These are phyloP conservation scores for Moesziomyces globuligerus DNA, from an alignment of 1,284 basidiomycete genomes.

Conservation along the genomic window DNA sequence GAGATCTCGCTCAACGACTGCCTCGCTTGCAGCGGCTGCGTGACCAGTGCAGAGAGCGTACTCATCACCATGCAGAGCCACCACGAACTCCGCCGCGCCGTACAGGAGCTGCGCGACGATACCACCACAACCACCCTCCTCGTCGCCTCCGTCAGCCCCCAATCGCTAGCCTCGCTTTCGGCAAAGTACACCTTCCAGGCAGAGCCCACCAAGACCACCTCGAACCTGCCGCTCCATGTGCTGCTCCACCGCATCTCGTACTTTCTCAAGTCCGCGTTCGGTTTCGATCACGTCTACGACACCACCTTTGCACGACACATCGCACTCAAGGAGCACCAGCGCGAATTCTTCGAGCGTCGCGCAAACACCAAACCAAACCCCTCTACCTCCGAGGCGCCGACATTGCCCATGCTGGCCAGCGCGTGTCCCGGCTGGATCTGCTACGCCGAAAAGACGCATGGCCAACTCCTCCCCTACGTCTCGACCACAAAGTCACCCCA, in stretches of 20 bases:
- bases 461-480: slow-evolving; percentile 89
- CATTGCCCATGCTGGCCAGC: slow-evolving; percentile 88
- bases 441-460: slow-evolving; percentile 96
- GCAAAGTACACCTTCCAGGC: slow-evolving; percentile 50
- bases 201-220: slow-evolving; percentile 7
- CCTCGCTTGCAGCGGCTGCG: slow-evolving; percentile 93
- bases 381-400: not conserved
- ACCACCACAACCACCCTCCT: slow-evolving; percentile 21
- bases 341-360: slow-evolving; percentile 75
- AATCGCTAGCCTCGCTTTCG: slow-evolving; percentile 82
- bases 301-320: slow-evolving; percentile 93
- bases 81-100: slow-evolving; percentile 78
- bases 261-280: slow-evolving; percentile 68
- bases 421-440: slow-evolving; percentile 99
- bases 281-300: slow-evolving; percentile 84
- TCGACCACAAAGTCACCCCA: slow-evolving; percentile 89
- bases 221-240: slow-evolving; percentile 68
- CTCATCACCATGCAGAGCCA: slow-evolving; percentile 97
- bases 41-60: slow-evolving; percentile 96
- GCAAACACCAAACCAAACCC: slow-evolving; percentile 7
- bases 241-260: slow-evolving; percentile 71
- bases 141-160: slow-evolving; percentile 74
- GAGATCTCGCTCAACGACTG: slow-evolving; percentile 97
- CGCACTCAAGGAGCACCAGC: slow-evolving; percentile 80
- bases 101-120: slow-evolving; percentile 28